phyloP scores from a whole-genome alignment of 768 basidiomycete genomes.

The Chalciporus chontae region DNA sequence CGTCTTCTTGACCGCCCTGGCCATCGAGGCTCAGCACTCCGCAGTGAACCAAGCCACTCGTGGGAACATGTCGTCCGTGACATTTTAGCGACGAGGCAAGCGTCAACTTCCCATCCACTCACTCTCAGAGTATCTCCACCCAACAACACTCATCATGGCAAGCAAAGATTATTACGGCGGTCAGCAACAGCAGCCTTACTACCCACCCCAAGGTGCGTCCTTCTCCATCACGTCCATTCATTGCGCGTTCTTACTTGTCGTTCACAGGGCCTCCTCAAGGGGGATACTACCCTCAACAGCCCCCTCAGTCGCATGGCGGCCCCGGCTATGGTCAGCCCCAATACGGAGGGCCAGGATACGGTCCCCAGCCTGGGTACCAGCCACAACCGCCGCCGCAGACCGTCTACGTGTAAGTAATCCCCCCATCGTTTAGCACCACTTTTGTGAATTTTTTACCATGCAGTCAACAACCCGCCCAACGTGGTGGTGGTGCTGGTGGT shows the following conservation, averaged over 20 bases:
- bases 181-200: slow-evolving; percentile 50
- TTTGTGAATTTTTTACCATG: neutral
- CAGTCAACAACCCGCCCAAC: slow-evolving; percentile 41
- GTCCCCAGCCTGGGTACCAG: slow-evolving; percentile 43
- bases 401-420: slow-evolving; percentile 66
- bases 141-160: slow-evolving; percentile 46
- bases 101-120: slow-evolving; percentile 1
- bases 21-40: neutral
- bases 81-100: slow-evolving; percentile 21
- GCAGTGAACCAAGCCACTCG: neutral
- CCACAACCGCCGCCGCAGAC: slow-evolving; percentile 76
- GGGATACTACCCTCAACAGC: slow-evolving; percentile 73
- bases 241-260: neutral
- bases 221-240: too few species aligned
- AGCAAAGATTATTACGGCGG: slow-evolving; percentile 70
- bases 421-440: neutral
- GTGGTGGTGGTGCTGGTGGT: slow-evolving; percentile 32
- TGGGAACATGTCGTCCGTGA: neutral
- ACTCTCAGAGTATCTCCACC: slow-evolving; percentile 14
- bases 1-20: neutral
- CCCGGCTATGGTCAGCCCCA: slow-evolving; percentile 38
- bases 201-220: slow-evolving; percentile 51
- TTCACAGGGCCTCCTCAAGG: slow-evolving; percentile 53
- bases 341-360: slow-evolving; percentile 26
- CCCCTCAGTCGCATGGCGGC: slow-evolving; percentile 63